A percentile compares a stretch with the other conserved stretches of the same genome.
phyloP scores from a whole-genome alignment of 2,329 filamentous ascomycete genomes.

The Claviceps paspali region DNA sequence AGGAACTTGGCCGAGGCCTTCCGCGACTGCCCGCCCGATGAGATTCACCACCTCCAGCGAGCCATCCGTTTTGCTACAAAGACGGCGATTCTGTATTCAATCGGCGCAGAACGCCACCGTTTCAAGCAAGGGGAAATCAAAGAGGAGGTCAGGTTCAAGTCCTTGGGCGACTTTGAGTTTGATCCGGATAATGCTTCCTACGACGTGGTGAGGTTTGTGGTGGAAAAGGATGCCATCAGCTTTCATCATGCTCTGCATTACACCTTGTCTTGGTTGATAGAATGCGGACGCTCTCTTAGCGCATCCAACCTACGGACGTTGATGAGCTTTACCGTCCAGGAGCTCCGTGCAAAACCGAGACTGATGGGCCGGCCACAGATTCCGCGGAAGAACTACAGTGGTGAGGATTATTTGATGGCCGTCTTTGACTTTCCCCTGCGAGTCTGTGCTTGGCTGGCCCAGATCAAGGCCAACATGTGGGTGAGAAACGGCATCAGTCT shows the following conservation, averaged over 20 bases:
- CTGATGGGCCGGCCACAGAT: constrained; percentile 45
- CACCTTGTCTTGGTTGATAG: constrained; percentile 87
- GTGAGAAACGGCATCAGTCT: constrained; percentile 94
- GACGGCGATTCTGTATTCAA: constrained; percentile 73
- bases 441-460: constrained; percentile 89
- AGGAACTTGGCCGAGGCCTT: constrained; percentile 82
- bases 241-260: constrained; percentile 97
- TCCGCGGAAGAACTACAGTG: constrained; percentile 38
- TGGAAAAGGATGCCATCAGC: constrained; percentile 82
- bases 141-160: constrained; percentile 71
- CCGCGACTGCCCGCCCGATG: constrained; percentile 48
- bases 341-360: constrained; percentile 50
- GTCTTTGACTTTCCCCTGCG: constrained; percentile 87
- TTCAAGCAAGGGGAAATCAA: constrained; percentile 84
- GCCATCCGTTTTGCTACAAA: constrained; percentile 66
- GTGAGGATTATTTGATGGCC: constrained; percentile 71
- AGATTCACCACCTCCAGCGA: constrained; percentile 47
- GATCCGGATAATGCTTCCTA: constrained; percentile 43
- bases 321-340: constrained; percentile 55
- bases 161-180: constrained; percentile 64
- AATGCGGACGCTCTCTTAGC: constrained; percentile 66
- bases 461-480: constrained; percentile 99
- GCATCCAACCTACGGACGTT: constrained; percentile 50
- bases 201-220: constrained; percentile 68
- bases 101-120: constrained; percentile 73